Conservation (phyloP, 805 yeast species). For the Schizosaccharomyces cryophilus region DNA sequence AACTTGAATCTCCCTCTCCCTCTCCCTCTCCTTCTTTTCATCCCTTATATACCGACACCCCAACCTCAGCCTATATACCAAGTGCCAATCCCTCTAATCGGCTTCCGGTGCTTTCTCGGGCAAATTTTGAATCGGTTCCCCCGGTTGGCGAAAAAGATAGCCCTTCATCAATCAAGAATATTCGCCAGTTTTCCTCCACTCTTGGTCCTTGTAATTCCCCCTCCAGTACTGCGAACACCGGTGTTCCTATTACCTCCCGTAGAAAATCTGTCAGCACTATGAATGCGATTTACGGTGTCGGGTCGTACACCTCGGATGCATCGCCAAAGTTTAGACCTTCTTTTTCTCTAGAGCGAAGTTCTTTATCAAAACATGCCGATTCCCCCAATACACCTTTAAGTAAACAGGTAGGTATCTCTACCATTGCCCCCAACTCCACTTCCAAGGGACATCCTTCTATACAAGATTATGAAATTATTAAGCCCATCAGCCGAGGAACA, state of each 20-base stretch:
- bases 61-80: too few species aligned
- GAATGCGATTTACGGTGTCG: not conserved
- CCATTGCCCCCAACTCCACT: not conserved
- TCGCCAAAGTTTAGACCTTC: not conserved
- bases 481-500: slow-evolving; percentile 91
- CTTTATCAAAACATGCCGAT: not conserved
- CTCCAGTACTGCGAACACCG: too few species aligned
- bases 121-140: too few species aligned
- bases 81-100: too few species aligned
- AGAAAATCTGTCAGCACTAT: not conserved
- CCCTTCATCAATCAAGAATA: too few species aligned
- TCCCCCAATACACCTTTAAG: not conserved
- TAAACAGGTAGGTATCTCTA: not conserved
- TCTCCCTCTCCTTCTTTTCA: not conserved
- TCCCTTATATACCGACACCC: not conserved
- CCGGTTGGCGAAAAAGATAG: too few species aligned
- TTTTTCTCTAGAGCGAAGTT: not conserved
- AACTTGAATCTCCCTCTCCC: not conserved
- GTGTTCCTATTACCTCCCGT: not conserved
- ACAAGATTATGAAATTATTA: slow-evolving; percentile 66
- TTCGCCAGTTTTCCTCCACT: not conserved
- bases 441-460: slow-evolving; percentile 35
- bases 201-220: not conserved
- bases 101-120: too few species aligned
- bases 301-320: not conserved